A percentile compares a stretch with the other conserved stretches of the same genome.
These are phyloP conservation scores for Artomyces pyxidatus DNA, from an alignment of 768 basidiomycete genomes.

Conservation along the genomic window DNA sequence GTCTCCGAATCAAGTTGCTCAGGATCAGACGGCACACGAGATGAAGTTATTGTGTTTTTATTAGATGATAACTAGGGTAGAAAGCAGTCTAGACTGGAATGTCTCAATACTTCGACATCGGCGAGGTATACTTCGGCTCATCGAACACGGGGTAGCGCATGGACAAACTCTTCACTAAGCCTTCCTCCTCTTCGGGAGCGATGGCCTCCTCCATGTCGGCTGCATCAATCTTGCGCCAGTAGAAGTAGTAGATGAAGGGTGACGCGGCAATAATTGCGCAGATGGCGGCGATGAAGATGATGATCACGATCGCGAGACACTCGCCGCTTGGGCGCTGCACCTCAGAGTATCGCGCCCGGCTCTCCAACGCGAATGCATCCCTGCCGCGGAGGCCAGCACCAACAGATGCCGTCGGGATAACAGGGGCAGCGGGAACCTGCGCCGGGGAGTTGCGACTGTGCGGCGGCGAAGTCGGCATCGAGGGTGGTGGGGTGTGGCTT, in stretches of 20 bases:
- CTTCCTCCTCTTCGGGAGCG: not conserved
- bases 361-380: not conserved
- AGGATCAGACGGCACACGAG: no score
- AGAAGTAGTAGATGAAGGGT: not conserved
- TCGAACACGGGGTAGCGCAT: not conserved
- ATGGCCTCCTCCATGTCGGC: not conserved
- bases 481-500: not conserved
- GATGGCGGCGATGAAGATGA: not conserved
- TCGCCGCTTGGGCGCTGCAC: not conserved
- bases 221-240: not conserved
- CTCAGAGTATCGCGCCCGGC: not conserved
- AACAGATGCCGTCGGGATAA: not conserved
- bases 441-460: no score
- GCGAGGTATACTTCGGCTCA: no score
- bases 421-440: not conserved
- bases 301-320: not conserved
- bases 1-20: no score
- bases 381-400: not conserved
- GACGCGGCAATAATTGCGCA: not conserved
- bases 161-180: not conserved
- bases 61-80: no score
- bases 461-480: not conserved
- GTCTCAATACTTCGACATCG: no score
- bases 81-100: no score
- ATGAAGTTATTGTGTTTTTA: no score